Evolutionary conservation across 148 eudicot genomes (phyloP), one percentile per base, ranked within the genome.

Genomic region (Fallopia convolvulus): DNA sequence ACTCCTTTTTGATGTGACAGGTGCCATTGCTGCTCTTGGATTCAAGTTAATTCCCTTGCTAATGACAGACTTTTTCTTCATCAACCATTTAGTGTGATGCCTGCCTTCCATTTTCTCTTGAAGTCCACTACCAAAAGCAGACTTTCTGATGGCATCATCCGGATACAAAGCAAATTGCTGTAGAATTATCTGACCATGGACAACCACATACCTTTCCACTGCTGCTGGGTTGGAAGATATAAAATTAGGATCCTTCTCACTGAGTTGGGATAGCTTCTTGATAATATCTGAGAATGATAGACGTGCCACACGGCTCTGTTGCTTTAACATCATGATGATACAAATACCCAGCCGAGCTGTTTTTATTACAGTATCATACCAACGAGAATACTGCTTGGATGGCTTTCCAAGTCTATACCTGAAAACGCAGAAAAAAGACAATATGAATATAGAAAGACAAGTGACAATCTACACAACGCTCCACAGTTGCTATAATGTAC

Each of bases 401-500:
- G 99, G 99, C 76, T 90, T 93, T 74, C 99, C 99, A 78, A 95
- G 97, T 72, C 99, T 85, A 81, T 95, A 93, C 99, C 99, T 95
- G 82, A 18, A 71, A 23, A 80, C 56, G 68, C 50, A 65, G 75
- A 44, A 65, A 63, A 23, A 33, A 63, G 55, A 30, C 8, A 47
- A 68, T 8, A 68, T 36, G 46, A 68, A 15, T 15, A 33, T 2
- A 32, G 72, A 68, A 68, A 14, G 6, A 1, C 21, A 63, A 63
- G 39, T 63, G 6, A 30, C 17, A 26, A 26, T 2, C 39, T 30
- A 63, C 5, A 32, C 1, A 23, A 61, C 1, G 70, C 15, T 30
- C 6, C 14, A 5, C 12, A 1, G 6, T 63, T 63, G 40, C 39
- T 63, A 63, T 1, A 63, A 63, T 32, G 39, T 30, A 63, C 33